These are phyloP conservation scores for Candida tallmaniae DNA, from an alignment of 805 yeast species.

Conservation along the genomic window DNA sequence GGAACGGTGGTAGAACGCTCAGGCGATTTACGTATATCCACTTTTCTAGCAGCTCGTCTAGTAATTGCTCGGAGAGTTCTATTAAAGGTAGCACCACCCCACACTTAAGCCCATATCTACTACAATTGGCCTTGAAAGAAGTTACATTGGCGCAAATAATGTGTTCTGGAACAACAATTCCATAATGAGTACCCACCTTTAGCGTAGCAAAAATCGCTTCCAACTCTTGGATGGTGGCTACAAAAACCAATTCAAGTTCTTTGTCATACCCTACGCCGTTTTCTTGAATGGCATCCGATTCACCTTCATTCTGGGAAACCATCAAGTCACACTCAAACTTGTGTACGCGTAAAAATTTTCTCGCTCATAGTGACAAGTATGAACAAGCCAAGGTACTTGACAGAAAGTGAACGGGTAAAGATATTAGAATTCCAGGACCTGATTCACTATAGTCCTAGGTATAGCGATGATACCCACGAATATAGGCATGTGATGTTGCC, in stretches of 20 bases:
- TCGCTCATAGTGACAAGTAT: slow-evolving; percentile 6
- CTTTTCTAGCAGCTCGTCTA: not conserved
- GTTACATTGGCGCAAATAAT: not conserved
- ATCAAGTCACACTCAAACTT: too few species aligned
- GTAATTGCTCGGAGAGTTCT: not conserved
- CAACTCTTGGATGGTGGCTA: not conserved
- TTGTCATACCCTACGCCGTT: too few species aligned
- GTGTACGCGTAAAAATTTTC: slow-evolving; percentile 1
- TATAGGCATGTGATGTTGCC: slow-evolving; percentile 97
- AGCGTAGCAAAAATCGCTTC: too few species aligned
- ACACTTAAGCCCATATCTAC: too few species aligned
- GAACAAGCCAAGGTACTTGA: slow-evolving; percentile 64
- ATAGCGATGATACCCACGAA: slow-evolving; percentile 87
- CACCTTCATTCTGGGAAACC: not conserved
- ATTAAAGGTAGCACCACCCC: not conserved
- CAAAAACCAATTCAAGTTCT: not conserved
- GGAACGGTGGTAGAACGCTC: not conserved
- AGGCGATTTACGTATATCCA: not conserved
- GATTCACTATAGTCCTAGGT: slow-evolving; percentile 91
- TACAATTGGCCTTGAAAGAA: not conserved
- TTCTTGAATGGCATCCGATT: not conserved
- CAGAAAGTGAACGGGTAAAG: slow-evolving; percentile 80
- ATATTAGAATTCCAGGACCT: slow-evolving; percentile 88
- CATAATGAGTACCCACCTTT: too few species aligned
- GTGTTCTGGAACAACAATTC: not conserved